phyloP scores from a whole-genome alignment of 371 early-diverging fungal species.

The Mucor irregularis region DNA sequence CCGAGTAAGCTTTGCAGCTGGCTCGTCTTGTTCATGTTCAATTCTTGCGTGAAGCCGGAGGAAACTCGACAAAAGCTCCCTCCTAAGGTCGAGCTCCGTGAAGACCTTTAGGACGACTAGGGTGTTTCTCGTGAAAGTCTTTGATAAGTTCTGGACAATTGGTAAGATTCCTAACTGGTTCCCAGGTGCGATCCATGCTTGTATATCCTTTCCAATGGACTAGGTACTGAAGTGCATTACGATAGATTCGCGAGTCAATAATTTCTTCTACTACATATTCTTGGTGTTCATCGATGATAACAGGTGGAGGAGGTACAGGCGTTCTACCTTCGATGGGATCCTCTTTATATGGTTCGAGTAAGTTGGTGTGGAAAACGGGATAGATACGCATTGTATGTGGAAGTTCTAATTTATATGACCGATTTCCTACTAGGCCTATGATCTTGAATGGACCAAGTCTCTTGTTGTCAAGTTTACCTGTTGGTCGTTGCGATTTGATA shows the following conservation, averaged over 20 bases:
- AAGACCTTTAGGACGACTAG: background rate
- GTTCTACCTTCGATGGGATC: constrained; percentile 17
- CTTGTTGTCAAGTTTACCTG: constrained; percentile 24
- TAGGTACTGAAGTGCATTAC: constrained; percentile 27
- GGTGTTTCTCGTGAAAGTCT: constrained; percentile 8
- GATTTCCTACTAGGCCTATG: constrained; percentile 19
- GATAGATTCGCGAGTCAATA: constrained; percentile 16
- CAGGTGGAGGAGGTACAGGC: constrained; percentile 19
- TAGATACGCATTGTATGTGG: constrained; percentile 30
- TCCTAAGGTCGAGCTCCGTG: constrained; percentile 15
- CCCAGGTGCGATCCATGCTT: constrained; percentile 14
- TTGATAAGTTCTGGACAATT: background rate
- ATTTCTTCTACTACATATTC: constrained; percentile 41
- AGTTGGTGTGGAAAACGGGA: constrained; percentile 37
- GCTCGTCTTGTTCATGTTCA: too few relatives aligned
- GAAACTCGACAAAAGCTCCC: too few relatives aligned
- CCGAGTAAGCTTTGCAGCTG: too few relatives aligned
- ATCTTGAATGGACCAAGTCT: constrained; percentile 33
- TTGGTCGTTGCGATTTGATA: constrained; percentile 23
- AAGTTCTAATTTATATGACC: constrained; percentile 24
- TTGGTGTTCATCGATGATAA: constrained; percentile 27
- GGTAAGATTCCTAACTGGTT: background rate
- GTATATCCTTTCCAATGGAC: constrained; percentile 24
- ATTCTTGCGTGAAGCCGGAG: too few relatives aligned
- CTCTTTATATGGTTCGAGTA: constrained; percentile 18